These are phyloP conservation scores for Kuraishia cidri DNA, from an alignment of 805 yeast genomes.

Conservation along the genomic window DNA sequence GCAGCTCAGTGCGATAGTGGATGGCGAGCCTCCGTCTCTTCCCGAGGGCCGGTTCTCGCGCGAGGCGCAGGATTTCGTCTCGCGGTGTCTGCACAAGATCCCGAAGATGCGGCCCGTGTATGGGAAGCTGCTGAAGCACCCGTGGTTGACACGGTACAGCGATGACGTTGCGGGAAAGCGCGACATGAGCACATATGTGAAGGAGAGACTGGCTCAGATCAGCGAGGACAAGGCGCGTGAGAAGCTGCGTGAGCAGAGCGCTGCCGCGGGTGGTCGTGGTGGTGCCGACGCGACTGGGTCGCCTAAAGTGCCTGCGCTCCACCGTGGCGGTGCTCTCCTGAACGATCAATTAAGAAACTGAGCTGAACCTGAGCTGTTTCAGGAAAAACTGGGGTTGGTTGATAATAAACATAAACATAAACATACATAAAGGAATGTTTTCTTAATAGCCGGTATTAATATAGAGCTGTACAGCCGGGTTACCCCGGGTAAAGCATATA, in stretches of 20 bases:
- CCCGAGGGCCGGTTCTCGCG: constrained; percentile 53
- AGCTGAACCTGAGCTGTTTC: background rate
- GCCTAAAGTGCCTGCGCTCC: constrained; percentile 14
- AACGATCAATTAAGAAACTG: background rate
- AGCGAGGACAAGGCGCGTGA: constrained; percentile 13
- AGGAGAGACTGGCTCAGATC: constrained; percentile 21
- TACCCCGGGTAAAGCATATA: too few species aligned
- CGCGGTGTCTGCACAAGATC: constrained; percentile 65
- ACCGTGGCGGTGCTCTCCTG: constrained; percentile 7
- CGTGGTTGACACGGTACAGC: constrained; percentile 63
- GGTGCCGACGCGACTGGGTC: constrained; percentile 1
- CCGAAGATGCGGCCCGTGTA: constrained; percentile 82
- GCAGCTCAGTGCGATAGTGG: constrained; percentile 94
- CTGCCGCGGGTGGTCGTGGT: constrained; percentile 1
- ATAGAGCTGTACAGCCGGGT: too few species aligned
- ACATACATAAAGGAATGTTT: too few species aligned
- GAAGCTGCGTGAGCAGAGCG: too few species aligned
- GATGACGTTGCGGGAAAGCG: constrained; percentile 21
- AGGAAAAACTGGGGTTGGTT: too few species aligned
- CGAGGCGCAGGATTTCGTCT: constrained; percentile 80
- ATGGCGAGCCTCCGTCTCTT: constrained; percentile 82
- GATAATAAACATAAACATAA: too few species aligned
- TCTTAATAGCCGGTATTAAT: too few species aligned
- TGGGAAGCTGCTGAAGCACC: constrained; percentile 63
- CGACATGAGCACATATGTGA: constrained; percentile 21